Evolutionary conservation across 345 rosid species (phyloP).

Genomic region (Abelmoschus esculentus): DNA sequence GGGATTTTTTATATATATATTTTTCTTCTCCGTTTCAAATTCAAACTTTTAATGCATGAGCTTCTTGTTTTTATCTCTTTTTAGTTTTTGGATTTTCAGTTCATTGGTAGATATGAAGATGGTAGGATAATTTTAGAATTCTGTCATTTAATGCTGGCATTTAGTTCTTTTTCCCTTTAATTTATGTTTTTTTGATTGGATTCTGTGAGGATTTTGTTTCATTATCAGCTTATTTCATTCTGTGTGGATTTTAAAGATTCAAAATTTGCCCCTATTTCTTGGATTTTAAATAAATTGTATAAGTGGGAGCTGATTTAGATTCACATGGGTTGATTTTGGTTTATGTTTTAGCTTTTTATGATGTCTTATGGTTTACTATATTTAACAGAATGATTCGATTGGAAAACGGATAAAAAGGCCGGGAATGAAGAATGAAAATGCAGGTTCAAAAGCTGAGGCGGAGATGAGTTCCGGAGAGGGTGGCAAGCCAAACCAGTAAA

Average conservation of each 20-base stretch:
- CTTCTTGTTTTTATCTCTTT: not conserved
- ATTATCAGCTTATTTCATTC: not conserved
- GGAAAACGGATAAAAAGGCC: slow-evolving; percentile 46
- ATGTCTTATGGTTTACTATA: slow-evolving; percentile 5
- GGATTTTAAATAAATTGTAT: not conserved
- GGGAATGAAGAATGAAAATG: slow-evolving; percentile 44
- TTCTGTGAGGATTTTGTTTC: not conserved
- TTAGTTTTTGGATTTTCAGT: not conserved
- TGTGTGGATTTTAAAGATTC: too few species aligned
- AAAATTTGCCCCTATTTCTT: not conserved
- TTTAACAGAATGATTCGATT: slow-evolving; percentile 45
- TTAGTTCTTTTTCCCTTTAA: not conserved
- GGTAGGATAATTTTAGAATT: not conserved
- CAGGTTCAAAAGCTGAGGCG: slow-evolving; percentile 48
- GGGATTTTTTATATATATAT: not conserved
- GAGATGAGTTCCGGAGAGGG: slow-evolving; percentile 56
- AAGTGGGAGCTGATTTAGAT: not conserved
- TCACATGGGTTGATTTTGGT: not conserved
- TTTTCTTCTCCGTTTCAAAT: not conserved
- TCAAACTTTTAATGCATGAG: too few species aligned
- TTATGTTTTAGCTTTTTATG: not conserved
- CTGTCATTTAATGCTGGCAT: not conserved
- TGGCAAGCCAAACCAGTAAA: slow-evolving; percentile 41
- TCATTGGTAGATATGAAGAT: not conserved
- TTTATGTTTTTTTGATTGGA: not conserved